These are phyloP conservation scores for Salix viminalis DNA, from an alignment of 345 rosid species.

Conservation along the genomic window DNA sequence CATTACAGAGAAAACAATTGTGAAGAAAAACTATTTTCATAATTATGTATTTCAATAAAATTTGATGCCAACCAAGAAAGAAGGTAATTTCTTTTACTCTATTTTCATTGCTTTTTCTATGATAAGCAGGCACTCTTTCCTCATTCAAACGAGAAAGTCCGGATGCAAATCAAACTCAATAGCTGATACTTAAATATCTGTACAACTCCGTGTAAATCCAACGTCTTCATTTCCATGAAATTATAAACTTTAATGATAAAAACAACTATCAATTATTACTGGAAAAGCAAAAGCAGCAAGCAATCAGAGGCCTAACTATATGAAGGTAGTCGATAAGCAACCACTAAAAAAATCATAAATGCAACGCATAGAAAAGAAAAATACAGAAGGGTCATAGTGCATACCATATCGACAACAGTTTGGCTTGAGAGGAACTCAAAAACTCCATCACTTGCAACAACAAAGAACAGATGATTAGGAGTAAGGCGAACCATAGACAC, in stretches of 20 bases:
- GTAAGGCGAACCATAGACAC: conserved; percentile 58
- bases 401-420: conserved; percentile 83
- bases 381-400: neutral
- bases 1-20: neutral
- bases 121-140: neutral
- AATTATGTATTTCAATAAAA: neutral
- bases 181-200: neutral
- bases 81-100: neutral
- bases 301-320: conserved; percentile 7
- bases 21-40: neutral
- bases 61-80: neutral
- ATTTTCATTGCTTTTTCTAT: neutral
- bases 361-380: neutral
- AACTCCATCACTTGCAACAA: conserved; percentile 95
- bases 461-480: conserved; percentile 68
- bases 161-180: neutral
- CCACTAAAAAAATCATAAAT: neutral
- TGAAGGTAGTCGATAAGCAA: neutral
- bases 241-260: neutral
- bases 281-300: neutral
- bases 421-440: conserved; percentile 95
- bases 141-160: neutral
- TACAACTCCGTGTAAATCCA: neutral
- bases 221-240: neutral
- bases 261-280: neutral